Conservation (phyloP, 2,329 filamentous ascomycete species). For the Aspergillaceae sp. region DNA sequence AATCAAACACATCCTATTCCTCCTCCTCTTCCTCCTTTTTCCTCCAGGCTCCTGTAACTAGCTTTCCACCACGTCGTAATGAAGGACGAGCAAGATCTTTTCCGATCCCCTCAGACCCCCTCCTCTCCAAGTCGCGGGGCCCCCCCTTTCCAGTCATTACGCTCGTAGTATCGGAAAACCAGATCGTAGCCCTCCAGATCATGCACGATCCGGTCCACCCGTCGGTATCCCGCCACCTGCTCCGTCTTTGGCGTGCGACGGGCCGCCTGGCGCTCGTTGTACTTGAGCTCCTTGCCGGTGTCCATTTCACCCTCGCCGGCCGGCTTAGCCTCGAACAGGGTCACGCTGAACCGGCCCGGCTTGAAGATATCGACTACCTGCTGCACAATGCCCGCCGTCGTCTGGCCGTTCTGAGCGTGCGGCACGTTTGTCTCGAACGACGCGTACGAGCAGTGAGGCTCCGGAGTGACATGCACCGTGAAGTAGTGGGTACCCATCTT, state of each 20-base stretch:
- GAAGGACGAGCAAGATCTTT: not conserved
- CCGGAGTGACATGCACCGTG: conserved; percentile 95
- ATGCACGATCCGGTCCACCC: conserved; percentile 91
- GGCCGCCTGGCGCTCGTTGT: conserved; percentile 36
- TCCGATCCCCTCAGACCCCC: conserved; percentile 9
- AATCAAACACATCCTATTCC: too few relatives aligned
- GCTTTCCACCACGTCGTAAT: too few relatives aligned
- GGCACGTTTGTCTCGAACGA: conserved; percentile 98
- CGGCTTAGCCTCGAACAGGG: conserved; percentile 83
- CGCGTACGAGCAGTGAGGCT: conserved; percentile 93
- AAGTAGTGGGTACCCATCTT: conserved; percentile 73
- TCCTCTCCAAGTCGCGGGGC: conserved; percentile 54
- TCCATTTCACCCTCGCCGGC: conserved; percentile 21
- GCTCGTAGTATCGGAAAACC: conserved; percentile 93
- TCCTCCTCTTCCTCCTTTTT: too few relatives aligned
- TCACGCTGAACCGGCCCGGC: conserved; percentile 95
- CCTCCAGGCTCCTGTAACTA: too few relatives aligned
- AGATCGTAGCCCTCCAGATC: conserved; percentile 96
- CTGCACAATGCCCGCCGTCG: conserved; percentile 83
- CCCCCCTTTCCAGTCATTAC: conserved; percentile 67
- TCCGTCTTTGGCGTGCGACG: conserved; percentile 55
- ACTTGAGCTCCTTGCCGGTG: conserved; percentile 27
- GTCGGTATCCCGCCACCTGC: conserved; percentile 71
- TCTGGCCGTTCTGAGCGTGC: conserved; percentile 73
- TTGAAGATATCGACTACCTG: conserved; percentile 95